Base-by-base conservation (phyloP, 768 basidiomycete species). In the Naganishia randhawae region DNA sequence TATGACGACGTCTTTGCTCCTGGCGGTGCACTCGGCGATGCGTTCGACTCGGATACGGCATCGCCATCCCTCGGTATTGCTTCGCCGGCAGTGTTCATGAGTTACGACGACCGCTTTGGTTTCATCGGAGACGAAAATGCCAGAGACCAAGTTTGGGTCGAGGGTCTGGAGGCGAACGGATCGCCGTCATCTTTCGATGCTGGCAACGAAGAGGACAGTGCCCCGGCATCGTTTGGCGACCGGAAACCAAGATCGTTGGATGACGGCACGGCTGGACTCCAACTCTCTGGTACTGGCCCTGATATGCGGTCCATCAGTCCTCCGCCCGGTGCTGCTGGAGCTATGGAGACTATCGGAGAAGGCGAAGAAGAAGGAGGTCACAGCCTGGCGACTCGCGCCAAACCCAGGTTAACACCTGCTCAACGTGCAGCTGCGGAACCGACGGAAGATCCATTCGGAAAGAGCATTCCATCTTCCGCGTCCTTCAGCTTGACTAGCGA, bases 1-100 rank as follows among this genome's bases (percentile, higher is more conserved):
- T 78, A 80, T 33, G 88, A 91, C 71, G 75, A 66, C 22, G 61
- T 70, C 13, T 73, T 76, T 27, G 63, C 39, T 37, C 74, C 75
- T 7, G 78, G 73, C 71, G 76, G 73, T 27, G 50, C 65, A 10
- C 66, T 76, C 14, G 74, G 72, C 22, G 74, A 75, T 14, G 65
- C 67, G 22, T 65, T 66, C 51, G 75, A 75, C 48, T 68, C 69
- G 33, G 33, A 64, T 1, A 51, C 66, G n/a, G 61, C 66, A 16
- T 45, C 66, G 7, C 50, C 65, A 9, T 52, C 50, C 17, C 51
- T 41, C 67, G 70, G 57, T 41, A 41, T 61, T 25, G 57, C 57
- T 17, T 61, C 57, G 2, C 66, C 66, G 19, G 32, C 55, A 19
- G 22, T 67, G 31, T 67, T 42, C 31, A 48, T 29, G 19, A 54